Percentiles rank a stretch among this genome's conserved stretches.
Conservation (phyloP, 1,284 basidiomycete genomes). For the Irpex rosettiformis region DNA sequence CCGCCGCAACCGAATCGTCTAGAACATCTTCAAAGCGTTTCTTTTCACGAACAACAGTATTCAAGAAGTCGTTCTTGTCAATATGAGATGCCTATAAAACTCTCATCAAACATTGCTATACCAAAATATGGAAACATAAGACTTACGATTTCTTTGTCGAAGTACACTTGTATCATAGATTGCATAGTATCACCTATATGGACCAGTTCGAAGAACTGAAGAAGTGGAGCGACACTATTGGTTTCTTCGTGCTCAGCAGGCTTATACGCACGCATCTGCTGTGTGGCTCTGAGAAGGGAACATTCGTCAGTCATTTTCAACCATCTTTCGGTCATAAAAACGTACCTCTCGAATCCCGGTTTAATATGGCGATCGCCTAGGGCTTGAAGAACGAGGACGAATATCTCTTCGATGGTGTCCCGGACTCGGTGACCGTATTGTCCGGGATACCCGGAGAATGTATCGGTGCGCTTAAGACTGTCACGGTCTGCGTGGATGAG, state of each 20-base stretch:
- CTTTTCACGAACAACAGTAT: constrained; percentile 92
- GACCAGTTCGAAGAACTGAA: constrained; percentile 97
- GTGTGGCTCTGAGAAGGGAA: constrained; percentile 56
- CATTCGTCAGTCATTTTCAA: constrained; percentile 1
- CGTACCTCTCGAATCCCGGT: constrained; percentile 82
- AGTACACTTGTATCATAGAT: constrained; percentile 97
- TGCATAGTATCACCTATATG: constrained; percentile 98
- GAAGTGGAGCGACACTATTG: constrained; percentile 81
- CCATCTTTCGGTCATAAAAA: neutral
- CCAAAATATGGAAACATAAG: neutral
- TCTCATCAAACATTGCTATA: neutral
- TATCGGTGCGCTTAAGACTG: constrained; percentile 87
- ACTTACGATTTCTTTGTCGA: constrained; percentile 86
- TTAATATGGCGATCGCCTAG: constrained; percentile 79
- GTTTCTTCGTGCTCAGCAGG: constrained; percentile 80
- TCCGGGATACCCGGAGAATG: constrained; percentile 84
- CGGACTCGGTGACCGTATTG: constrained; percentile 77
- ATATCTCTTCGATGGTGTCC: constrained; percentile 91
- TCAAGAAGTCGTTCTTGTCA: constrained; percentile 91
- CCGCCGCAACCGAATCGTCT: constrained; percentile 91
- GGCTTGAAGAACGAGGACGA: constrained; percentile 79
- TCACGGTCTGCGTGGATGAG: constrained; percentile 93
- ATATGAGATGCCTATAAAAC: constrained; percentile 77
- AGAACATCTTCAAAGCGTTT: constrained; percentile 90
- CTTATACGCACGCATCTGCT: constrained; percentile 85